Conservation (phyloP, 768 basidiomycete genomes). For the Suillus plorans region DNA sequence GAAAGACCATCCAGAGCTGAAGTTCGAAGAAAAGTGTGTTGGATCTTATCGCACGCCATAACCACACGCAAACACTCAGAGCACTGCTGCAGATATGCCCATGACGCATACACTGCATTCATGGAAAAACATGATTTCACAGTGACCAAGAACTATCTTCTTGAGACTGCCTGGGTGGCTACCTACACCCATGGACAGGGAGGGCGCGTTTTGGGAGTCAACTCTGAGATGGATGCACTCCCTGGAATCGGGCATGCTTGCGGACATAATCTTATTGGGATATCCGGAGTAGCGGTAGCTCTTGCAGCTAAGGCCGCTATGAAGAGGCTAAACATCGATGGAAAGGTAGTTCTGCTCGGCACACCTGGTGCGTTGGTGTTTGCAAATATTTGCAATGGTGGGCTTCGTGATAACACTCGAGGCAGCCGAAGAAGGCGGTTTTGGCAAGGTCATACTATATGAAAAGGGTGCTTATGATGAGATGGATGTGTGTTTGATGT, state of each 20-base stretch:
- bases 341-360: conserved; percentile 64
- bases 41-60: neutral
- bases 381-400: neutral
- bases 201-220: conserved; percentile 67
- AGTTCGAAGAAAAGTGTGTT: conserved; percentile 64
- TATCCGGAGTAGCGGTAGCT: conserved; percentile 65
- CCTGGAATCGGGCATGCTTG: conserved; percentile 60
- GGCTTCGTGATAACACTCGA: neutral
- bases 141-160: conserved; percentile 54
- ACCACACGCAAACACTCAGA: neutral
- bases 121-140: conserved; percentile 62
- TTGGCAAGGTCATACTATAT: conserved; percentile 64
- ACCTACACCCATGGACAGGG: conserved; percentile 57
- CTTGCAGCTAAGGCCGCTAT: conserved; percentile 58
- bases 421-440: conserved; percentile 71
- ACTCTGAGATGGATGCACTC: conserved; percentile 71
- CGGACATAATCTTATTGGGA: conserved; percentile 77
- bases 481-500: conserved; percentile 74
- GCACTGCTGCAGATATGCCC: conserved; percentile 48
- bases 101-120: conserved; percentile 64
- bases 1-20: conserved; percentile 71
- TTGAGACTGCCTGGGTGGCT: conserved; percentile 72
- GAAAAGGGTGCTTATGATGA: conserved; percentile 67
- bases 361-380: conserved; percentile 55
- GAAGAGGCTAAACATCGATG: conserved; percentile 56